phyloP scores from a whole-genome alignment of 148 eudicot species.

The Pouteria glomerata region DNA sequence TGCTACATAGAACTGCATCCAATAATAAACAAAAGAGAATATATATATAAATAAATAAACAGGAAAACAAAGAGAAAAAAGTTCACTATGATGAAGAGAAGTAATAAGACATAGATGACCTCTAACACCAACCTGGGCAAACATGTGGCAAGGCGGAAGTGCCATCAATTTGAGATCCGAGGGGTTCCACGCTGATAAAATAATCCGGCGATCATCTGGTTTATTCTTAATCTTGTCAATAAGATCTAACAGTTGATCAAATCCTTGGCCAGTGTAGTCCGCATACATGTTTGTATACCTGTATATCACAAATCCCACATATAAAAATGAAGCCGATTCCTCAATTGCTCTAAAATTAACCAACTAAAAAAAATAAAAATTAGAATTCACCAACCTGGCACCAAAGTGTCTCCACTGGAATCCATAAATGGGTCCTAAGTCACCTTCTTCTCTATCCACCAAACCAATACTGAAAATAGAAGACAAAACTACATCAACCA shows the following conservation, averaged over 20 bases:
- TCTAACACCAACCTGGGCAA: constrained; percentile 51
- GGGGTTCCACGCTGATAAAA: constrained; percentile 98
- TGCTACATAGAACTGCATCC: constrained; percentile 77
- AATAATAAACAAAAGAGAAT: neutral
- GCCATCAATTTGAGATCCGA: constrained; percentile 85
- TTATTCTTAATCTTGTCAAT: constrained; percentile 79
- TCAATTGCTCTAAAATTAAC: neutral
- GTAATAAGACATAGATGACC: neutral
- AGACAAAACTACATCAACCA: neutral
- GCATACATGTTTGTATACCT: constrained; percentile 90
- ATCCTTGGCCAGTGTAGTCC: constrained; percentile 88
- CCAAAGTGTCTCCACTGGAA: constrained; percentile 98
- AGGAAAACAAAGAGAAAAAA: neutral
- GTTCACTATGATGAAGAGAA: neutral
- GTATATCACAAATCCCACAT: constrained; percentile 10
- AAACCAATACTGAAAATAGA: constrained; percentile 64
- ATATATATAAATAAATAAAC: neutral
- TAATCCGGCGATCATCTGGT: constrained; percentile 85
- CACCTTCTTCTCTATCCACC: constrained; percentile 86
- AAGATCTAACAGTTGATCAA: constrained; percentile 82
- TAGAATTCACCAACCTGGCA: constrained; percentile 53
- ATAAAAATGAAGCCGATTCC: neutral
- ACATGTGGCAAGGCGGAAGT: constrained; percentile 95
- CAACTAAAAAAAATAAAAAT: neutral
- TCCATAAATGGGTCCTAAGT: constrained; percentile 94